Evolutionary conservation across 75 land plant genomes (phyloP).

Genomic region (Pinus tabuliformis): DNA sequence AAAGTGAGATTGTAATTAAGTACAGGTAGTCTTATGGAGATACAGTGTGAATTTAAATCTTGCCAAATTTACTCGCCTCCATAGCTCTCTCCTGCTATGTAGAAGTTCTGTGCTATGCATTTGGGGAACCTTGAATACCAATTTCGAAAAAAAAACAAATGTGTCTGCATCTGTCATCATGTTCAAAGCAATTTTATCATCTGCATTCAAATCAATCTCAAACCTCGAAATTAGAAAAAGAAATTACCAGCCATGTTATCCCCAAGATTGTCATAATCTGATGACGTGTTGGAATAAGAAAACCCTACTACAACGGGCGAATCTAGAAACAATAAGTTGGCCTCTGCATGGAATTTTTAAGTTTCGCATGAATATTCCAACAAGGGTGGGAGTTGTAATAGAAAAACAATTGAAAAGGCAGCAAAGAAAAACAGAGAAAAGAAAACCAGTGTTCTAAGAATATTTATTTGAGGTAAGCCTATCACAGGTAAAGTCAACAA

Average conservation of each 20-base stretch:
- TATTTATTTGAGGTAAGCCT: constrained; percentile 47
- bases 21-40: no score
- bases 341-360: not conserved
- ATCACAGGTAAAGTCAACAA: constrained; percentile 32
- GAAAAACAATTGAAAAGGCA: no score
- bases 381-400: not conserved
- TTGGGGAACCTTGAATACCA: constrained; percentile 75
- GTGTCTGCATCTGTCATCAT: constrained; percentile 47
- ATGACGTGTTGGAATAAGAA: constrained; percentile 1
- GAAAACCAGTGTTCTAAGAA: constrained; percentile 67
- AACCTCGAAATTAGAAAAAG: no score
- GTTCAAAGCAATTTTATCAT: not conserved
- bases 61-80: constrained; percentile 42
- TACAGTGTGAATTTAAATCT: no score
- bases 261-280: not conserved
- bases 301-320: constrained; percentile 9
- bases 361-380: no score
- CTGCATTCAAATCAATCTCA: not conserved
- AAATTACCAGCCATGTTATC: constrained; percentile 4
- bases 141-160: constrained; percentile 51
- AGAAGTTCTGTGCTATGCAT: constrained; percentile 48
- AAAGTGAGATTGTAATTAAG: not conserved
- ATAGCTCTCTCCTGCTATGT: constrained; percentile 83
- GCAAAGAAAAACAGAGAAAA: no score
- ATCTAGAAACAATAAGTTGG: constrained; percentile 3